These are phyloP conservation scores for Microascus cirrosus DNA, from an alignment of 2,329 filamentous ascomycete genomes.

Conservation along the genomic window DNA sequence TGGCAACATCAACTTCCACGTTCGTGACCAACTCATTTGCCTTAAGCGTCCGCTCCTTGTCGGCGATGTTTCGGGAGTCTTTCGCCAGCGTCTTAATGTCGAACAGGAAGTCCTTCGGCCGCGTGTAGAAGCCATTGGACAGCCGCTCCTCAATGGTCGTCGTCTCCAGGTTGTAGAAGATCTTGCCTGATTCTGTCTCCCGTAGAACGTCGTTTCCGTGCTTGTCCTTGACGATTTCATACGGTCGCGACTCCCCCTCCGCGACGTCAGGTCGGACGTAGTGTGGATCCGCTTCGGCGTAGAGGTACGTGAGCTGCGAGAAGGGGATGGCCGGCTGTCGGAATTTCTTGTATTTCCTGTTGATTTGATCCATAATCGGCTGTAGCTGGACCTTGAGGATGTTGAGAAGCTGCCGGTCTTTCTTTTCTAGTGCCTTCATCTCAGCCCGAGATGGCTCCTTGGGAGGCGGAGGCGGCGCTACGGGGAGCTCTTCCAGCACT, in stretches of 20 bases:
- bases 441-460: constrained; percentile 65
- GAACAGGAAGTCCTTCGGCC: constrained; percentile 77
- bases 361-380: constrained; percentile 95
- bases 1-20: constrained; percentile 83
- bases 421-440: constrained; percentile 66
- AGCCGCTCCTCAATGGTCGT: constrained; percentile 91
- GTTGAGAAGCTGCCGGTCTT: constrained; percentile 76
- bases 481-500: constrained; percentile 62
- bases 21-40: constrained; percentile 88
- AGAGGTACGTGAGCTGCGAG: constrained; percentile 65
- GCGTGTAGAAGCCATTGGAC: constrained; percentile 91
- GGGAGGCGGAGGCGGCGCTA: constrained; percentile 62
- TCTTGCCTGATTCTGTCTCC: constrained; percentile 67
- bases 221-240: constrained; percentile 67
- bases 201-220: constrained; percentile 67
- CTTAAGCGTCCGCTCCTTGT: constrained; percentile 71
- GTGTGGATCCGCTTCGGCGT: constrained; percentile 70
- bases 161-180: constrained; percentile 91
- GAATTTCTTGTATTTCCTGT: constrained; percentile 81
- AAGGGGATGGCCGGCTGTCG: constrained; percentile 69
- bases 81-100: constrained; percentile 79
- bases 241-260: constrained; percentile 54
- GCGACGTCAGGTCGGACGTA: constrained; percentile 48
- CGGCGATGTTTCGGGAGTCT: constrained; percentile 73
- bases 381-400: constrained; percentile 80